Conservation (phyloP, 371 early-diverging fungal species). For the Mortierella sp. region DNA sequence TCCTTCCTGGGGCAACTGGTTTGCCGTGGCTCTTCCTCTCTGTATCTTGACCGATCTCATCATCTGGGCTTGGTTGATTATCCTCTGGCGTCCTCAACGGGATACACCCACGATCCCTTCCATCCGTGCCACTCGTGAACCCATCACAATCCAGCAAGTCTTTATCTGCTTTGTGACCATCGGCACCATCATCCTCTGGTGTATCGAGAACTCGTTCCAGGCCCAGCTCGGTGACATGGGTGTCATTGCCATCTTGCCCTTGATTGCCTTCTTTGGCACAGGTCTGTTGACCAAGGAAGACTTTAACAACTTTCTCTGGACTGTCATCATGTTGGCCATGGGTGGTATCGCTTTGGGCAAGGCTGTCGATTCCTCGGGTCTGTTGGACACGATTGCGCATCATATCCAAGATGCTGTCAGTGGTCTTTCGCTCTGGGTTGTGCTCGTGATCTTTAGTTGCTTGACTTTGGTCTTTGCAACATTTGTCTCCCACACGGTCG, state of each 20-base stretch:
- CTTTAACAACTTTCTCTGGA: constrained; percentile 81
- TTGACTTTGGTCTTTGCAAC: constrained; percentile 84
- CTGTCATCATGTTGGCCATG: constrained; percentile 89
- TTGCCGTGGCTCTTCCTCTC: constrained; percentile 68
- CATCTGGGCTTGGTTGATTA: constrained; percentile 72
- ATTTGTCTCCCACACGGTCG: constrained; percentile 94
- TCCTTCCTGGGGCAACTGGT: constrained; percentile 78
- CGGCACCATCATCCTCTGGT: constrained; percentile 81
- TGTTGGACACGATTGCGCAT: constrained; percentile 78
- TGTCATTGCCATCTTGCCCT: constrained; percentile 80
- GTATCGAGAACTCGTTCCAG: constrained; percentile 70
- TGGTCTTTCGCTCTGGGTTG: constrained; percentile 74
- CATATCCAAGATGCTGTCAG: constrained; percentile 70
- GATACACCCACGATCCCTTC: constrained; percentile 65
- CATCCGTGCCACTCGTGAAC: constrained; percentile 67
- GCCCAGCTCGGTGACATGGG: constrained; percentile 83
- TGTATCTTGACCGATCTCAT: constrained; percentile 71
- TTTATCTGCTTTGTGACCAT: constrained; percentile 72
- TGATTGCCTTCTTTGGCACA: constrained; percentile 84
- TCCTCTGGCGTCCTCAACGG: constrained; percentile 71
- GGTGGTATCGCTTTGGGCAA: constrained; percentile 88
- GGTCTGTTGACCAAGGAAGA: constrained; percentile 86
- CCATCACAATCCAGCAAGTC: constrained; percentile 68
- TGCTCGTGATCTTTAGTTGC: constrained; percentile 72
- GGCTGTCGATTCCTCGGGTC: constrained; percentile 80